Evolutionary conservation across 495 filamentous ascomycete genomes (phyloP).

Genomic region (Chaetomium tenue): DNA sequence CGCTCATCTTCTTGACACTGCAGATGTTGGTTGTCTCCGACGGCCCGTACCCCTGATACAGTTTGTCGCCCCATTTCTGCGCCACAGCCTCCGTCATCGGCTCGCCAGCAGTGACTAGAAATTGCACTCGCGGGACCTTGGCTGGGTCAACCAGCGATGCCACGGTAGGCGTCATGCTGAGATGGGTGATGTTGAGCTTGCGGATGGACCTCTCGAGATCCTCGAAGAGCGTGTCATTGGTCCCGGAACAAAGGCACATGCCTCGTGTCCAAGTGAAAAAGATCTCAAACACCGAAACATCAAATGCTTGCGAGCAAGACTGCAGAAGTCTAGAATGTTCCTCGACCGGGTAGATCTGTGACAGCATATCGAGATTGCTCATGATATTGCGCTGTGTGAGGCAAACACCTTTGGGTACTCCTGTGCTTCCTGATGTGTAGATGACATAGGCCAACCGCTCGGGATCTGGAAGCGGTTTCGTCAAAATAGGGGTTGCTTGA

Average conservation of each 20-base stretch:
- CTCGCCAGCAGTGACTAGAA: conserved; percentile 71
- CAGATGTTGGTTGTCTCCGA: conserved; percentile 75
- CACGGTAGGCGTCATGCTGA: conserved; percentile 75
- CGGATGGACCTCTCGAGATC: conserved; percentile 61
- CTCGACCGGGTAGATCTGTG: conserved; percentile 56
- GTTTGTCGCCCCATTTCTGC: conserved; percentile 60
- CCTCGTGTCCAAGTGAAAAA: conserved; percentile 73
- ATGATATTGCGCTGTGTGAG: conserved; percentile 66
- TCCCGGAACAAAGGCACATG: conserved; percentile 68
- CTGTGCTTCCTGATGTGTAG: conserved; percentile 66
- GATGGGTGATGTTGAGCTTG: conserved; percentile 62
- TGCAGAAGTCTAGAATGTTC: conserved; percentile 59
- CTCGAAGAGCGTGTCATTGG: conserved; percentile 62
- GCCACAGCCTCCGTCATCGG: conserved; percentile 64
- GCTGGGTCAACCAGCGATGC: conserved; percentile 62
- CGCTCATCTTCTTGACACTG: conserved; percentile 56
- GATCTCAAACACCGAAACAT: conserved; percentile 78
- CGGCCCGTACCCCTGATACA: conserved; percentile 73
- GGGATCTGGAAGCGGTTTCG: conserved; percentile 37
- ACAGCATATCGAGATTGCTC: conserved; percentile 62
- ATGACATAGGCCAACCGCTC: conserved; percentile 56
- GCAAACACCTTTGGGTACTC: conserved; percentile 66
- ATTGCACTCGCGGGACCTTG: conserved; percentile 62
- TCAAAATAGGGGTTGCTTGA: conserved; percentile 25
- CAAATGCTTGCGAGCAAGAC: conserved; percentile 70